These are phyloP conservation scores for Pistacia vera DNA, from an alignment of 345 rosid species.

Conservation along the genomic window DNA sequence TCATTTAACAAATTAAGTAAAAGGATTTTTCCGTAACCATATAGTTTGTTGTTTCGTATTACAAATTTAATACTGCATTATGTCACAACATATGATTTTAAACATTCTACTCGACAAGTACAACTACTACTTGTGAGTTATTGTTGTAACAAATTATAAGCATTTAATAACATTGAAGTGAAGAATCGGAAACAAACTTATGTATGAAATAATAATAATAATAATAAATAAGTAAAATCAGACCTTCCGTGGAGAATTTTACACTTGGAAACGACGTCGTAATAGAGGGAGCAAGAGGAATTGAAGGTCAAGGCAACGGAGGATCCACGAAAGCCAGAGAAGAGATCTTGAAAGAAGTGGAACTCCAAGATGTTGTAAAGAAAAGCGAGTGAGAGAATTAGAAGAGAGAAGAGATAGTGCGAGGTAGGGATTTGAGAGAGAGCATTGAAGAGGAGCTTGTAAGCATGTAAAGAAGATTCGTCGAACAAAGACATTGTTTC, in stretches of 20 bases:
- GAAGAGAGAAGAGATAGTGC: slow-evolving; percentile 47
- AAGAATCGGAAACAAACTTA: too few relatives aligned
- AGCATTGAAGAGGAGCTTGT: slow-evolving; percentile 45
- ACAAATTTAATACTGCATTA: too few relatives aligned
- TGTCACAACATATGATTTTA: too few relatives aligned
- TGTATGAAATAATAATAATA: too few relatives aligned
- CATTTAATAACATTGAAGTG: too few relatives aligned
- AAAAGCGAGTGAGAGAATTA: slow-evolving; percentile 24
- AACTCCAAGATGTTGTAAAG: slow-evolving; percentile 70
- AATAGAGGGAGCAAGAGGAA: slow-evolving; percentile 51
- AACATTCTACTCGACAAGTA: too few relatives aligned
- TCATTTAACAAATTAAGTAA: too few relatives aligned
- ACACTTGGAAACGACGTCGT: slow-evolving; percentile 68
- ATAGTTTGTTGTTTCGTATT: too few relatives aligned
- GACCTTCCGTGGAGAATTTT: slow-evolving; percentile 72
- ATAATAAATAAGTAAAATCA: not conserved
- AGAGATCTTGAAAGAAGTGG: slow-evolving; percentile 65
- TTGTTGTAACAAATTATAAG: too few relatives aligned
- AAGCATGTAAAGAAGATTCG: slow-evolving; percentile 42
- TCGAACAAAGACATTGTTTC: not conserved
- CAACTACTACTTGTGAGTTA: too few relatives aligned
- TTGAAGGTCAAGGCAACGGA: slow-evolving; percentile 45
- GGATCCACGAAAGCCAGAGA: slow-evolving; percentile 45
- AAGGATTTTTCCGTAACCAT: too few relatives aligned
- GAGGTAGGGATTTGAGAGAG: slow-evolving; percentile 53